phyloP scores from a whole-genome alignment of 768 basidiomycete species.

The Boletus tylopilopsis region DNA sequence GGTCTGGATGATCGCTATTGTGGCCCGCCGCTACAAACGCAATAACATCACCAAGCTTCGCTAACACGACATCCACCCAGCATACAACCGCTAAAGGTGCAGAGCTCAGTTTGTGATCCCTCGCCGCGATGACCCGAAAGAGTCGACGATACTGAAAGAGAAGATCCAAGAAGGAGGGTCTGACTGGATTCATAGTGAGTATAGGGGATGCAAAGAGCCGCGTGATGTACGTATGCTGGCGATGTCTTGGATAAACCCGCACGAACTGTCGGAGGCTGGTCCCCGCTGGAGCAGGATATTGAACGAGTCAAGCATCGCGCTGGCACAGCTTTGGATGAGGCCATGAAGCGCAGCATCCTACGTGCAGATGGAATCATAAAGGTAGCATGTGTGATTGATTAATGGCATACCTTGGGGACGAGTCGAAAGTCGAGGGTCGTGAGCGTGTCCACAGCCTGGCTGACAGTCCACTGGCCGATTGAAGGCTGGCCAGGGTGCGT shows the following conservation, averaged over 20 bases:
- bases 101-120: conserved; percentile 22
- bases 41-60: conserved; percentile 43
- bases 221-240: conserved; percentile 20
- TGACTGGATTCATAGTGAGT: conserved; percentile 24
- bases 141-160: conserved; percentile 52
- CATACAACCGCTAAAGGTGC: conserved; percentile 42
- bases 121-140: conserved; percentile 43
- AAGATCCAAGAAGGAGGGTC: conserved; percentile 28
- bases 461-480: conserved; percentile 11
- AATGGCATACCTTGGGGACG: conserved; percentile 25
- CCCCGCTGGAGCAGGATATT: conserved; percentile 19
- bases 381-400: not conserved
- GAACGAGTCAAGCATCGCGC: conserved; percentile 31
- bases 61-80: conserved; percentile 63
- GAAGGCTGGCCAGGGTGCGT: conserved; percentile 1
- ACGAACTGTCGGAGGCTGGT: not conserved
- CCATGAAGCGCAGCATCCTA: conserved; percentile 35
- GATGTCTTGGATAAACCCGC: conserved; percentile 9
- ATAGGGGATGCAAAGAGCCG: not conserved
- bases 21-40: conserved; percentile 30
- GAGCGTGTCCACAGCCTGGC: conserved; percentile 23
- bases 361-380: not conserved
- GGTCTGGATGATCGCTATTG: conserved; percentile 5
- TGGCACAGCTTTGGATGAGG: conserved; percentile 33
- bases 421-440: conserved; percentile 28